These are phyloP conservation scores for Chlamydomonas eustigma DNA, from an alignment of 139 green algal genomes.

Conservation along the genomic window DNA sequence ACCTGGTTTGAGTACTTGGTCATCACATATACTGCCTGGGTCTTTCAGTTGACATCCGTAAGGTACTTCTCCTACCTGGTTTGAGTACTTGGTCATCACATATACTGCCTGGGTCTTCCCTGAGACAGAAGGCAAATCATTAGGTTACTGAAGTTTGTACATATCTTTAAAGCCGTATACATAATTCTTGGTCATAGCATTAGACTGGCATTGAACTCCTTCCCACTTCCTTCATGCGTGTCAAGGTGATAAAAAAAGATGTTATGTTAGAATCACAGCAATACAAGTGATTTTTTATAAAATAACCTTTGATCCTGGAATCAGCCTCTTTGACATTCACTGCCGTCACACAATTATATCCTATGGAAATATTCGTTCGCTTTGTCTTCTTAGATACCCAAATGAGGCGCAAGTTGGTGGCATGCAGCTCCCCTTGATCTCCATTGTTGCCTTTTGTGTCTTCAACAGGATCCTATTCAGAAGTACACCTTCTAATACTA, in stretches of 20 bases:
- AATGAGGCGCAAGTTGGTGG: slow-evolving; percentile 56
- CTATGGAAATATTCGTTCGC: slow-evolving; percentile 59
- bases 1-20: too few species aligned
- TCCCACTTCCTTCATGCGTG: too few species aligned
- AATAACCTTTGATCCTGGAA: slow-evolving; percentile 51
- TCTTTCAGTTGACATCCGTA: slow-evolving; percentile 38
- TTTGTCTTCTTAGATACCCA: slow-evolving; percentile 48
- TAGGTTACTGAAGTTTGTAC: background rate
- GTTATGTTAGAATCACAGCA: too few species aligned
- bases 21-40: slow-evolving; percentile 41
- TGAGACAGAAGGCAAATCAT: slow-evolving; percentile 19
- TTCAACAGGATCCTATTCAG: slow-evolving; percentile 45
- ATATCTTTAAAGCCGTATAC: too few species aligned
- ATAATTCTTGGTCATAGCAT: too few species aligned
- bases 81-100: slow-evolving; percentile 54
- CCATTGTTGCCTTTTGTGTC: slow-evolving; percentile 72
- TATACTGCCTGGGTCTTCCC: slow-evolving; percentile 44
- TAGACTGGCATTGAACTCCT: too few species aligned
- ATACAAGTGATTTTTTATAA: background rate
- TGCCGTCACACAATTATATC: slow-evolving; percentile 47
- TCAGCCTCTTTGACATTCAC: slow-evolving; percentile 38
- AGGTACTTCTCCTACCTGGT: slow-evolving; percentile 21
- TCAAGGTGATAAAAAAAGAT: too few species aligned
- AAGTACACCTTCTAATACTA: background rate
- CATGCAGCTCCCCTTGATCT: slow-evolving; percentile 39